Percentiles rank a stretch among this genome's conserved stretches.
These are phyloP conservation scores for Capronia coronata DNA, from an alignment of 2,329 filamentous ascomycete genomes.

Conservation along the genomic window DNA sequence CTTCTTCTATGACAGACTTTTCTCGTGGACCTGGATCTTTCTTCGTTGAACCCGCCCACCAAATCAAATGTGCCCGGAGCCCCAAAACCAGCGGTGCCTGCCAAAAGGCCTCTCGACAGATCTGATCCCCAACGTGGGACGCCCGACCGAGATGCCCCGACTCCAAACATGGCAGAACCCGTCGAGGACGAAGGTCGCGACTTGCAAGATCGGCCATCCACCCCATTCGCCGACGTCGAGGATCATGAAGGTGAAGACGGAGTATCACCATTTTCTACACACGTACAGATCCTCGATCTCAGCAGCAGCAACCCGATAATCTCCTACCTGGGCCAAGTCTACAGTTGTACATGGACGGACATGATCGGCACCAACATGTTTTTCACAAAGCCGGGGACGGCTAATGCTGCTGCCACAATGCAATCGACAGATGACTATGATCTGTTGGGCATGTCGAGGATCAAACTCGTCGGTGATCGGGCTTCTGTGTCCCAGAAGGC, in stretches of 20 bases:
- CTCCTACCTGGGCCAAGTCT: constrained; percentile 70
- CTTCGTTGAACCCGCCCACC: constrained; percentile 38
- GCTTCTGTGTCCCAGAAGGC: constrained; percentile 50
- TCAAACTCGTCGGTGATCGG: constrained; percentile 63
- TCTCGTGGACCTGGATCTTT: constrained; percentile 56
- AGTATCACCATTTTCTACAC: constrained; percentile 31
- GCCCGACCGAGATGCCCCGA: constrained; percentile 15
- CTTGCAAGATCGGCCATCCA: not conserved
- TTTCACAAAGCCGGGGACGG: constrained; percentile 55
- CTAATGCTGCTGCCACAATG: constrained; percentile 29
- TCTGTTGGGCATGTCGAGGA: constrained; percentile 63
- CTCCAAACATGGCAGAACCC: not conserved
- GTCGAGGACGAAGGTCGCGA: constrained; percentile 1
- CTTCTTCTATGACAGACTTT: constrained; percentile 41
- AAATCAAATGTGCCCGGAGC: constrained; percentile 23
- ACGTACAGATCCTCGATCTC: constrained; percentile 73
- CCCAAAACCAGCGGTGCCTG: constrained; percentile 8
- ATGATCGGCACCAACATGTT: constrained; percentile 80
- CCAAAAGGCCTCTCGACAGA: constrained; percentile 13
- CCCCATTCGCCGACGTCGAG: constrained; percentile 26
- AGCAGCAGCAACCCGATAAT: constrained; percentile 70
- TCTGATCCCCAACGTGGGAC: constrained; percentile 3
- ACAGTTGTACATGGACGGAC: constrained; percentile 72
- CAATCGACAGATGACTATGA: constrained; percentile 51
- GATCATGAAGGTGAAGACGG: constrained; percentile 34